A percentile compares a stretch with the other conserved stretches of the same genome.
phyloP scores from a whole-genome alignment of 208 protist species.

The Wallacemonas collosoma region DNA sequence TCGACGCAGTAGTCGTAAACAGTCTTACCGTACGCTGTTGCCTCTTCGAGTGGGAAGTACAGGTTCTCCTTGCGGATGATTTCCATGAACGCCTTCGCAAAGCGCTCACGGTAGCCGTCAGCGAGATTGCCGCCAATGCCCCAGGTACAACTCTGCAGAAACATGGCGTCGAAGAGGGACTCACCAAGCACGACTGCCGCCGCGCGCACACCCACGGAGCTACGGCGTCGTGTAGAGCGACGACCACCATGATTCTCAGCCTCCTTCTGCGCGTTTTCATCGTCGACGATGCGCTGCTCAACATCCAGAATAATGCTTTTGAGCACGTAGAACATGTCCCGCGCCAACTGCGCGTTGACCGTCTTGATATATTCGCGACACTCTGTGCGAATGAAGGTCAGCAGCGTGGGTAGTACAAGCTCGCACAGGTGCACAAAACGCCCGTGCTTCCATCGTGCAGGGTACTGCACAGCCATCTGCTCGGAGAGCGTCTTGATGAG shows the following conservation, averaged over 20 bases:
- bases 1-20: constrained; percentile 95
- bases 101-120: constrained; percentile 77
- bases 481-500: constrained; percentile 59
- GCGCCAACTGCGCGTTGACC: constrained; percentile 85
- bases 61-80: constrained; percentile 68
- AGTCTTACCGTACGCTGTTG: constrained; percentile 45
- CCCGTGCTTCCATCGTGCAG: constrained; percentile 60
- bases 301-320: constrained; percentile 44
- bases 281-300: constrained; percentile 32
- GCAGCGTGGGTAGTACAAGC: constrained; percentile 51
- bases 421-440: constrained; percentile 84
- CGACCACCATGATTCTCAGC: constrained; percentile 21
- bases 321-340: constrained; percentile 87
- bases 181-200: constrained; percentile 55
- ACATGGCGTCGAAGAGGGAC: constrained; percentile 83
- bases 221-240: constrained; percentile 48
- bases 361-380: constrained; percentile 89
- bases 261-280: constrained; percentile 33
- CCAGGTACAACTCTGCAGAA: constrained; percentile 96
- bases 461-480: constrained; percentile 39
- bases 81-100: constrained; percentile 73
- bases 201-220: constrained; percentile 41
- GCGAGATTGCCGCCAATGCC: constrained; percentile 93
- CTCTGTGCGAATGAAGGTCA: constrained; percentile 78
- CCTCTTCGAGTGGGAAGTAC: constrained; percentile 39